Conservation (phyloP, 768 basidiomycete genomes). For the Leucocoprinus birnbaumii region DNA sequence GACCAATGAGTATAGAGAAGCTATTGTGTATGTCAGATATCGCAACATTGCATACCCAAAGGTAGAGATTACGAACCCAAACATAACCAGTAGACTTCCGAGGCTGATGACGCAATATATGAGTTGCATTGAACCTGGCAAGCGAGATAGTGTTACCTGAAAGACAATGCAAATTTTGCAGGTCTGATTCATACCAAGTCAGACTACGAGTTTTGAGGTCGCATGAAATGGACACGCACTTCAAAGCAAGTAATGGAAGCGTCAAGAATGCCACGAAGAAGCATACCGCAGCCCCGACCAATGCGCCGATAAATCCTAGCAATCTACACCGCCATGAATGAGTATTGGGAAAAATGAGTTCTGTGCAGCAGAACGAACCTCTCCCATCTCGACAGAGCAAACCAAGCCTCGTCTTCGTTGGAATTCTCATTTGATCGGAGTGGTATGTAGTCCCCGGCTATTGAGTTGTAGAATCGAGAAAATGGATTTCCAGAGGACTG, state of each 20-base stretch:
- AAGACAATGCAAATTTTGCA: slow-evolving; percentile 87
- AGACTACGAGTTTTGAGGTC: slow-evolving; percentile 10
- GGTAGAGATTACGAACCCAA: slow-evolving; percentile 55
- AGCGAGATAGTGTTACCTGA: slow-evolving; percentile 47
- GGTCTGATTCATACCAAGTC: slow-evolving; percentile 54
- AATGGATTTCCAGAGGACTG: slow-evolving; percentile 60
- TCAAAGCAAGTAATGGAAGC: slow-evolving; percentile 49
- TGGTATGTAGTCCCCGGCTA: slow-evolving; percentile 88
- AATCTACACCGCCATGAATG: slow-evolving; percentile 43
- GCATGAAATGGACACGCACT: slow-evolving; percentile 24
- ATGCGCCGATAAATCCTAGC: slow-evolving; percentile 86
- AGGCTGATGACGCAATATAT: slow-evolving; percentile 42
- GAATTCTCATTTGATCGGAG: slow-evolving; percentile 76
- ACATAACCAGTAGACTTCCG: slow-evolving; percentile 93
- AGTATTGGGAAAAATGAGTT: not conserved
- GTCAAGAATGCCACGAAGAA: slow-evolving; percentile 91
- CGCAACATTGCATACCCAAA: not conserved
- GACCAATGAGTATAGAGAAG: slow-evolving; percentile 85
- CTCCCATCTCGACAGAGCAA: slow-evolving; percentile 92
- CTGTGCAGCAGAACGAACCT: slow-evolving; percentile 42
- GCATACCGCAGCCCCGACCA: slow-evolving; percentile 89
- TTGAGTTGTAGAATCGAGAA: slow-evolving; percentile 80
- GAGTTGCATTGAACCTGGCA: slow-evolving; percentile 1
- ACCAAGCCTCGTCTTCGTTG: slow-evolving; percentile 96
- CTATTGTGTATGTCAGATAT: slow-evolving; percentile 29